Percentiles rank a stretch among this genome's conserved stretches.
Conservation (phyloP, 2,329 filamentous ascomycete genomes). For the Monilinia fructigena region DNA sequence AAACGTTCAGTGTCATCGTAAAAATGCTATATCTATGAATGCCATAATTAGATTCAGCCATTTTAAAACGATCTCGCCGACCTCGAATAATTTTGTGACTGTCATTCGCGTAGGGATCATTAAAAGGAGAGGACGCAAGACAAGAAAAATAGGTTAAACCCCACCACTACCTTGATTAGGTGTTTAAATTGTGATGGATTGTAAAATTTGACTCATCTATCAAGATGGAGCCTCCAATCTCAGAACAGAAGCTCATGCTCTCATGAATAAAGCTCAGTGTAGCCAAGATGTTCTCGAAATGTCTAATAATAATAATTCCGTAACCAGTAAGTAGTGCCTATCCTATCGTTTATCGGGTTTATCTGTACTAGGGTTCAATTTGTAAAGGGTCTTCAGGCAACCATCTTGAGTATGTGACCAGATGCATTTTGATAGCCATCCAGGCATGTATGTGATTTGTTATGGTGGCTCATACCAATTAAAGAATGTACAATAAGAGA, state of each 20-base stretch:
- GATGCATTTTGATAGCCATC: neutral
- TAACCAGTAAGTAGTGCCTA: neutral
- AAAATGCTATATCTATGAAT: neutral
- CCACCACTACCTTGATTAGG: neutral
- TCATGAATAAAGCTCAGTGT: neutral
- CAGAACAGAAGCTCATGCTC: constrained; percentile 3
- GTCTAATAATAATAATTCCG: constrained; percentile 1
- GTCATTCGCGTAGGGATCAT: neutral
- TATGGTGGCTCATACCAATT: neutral
- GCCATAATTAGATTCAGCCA: constrained; percentile 19
- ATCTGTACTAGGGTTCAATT: neutral
- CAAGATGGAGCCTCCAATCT: constrained; percentile 12
- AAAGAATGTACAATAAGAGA: neutral
- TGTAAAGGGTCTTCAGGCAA: constrained; percentile 20
- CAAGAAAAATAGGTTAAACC: neutral
- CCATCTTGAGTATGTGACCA: constrained; percentile 7
- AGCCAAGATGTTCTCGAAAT: constrained; percentile 11
- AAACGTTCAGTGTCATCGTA: neutral
- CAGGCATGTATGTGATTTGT: neutral
- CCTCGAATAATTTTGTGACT: constrained; percentile 16
- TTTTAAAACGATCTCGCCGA: constrained; percentile 15
- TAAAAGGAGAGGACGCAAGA: constrained; percentile 8
- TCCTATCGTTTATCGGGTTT: constrained; percentile 2
- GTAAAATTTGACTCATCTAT: constrained; percentile 1
- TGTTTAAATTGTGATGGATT: neutral